Conservation (phyloP, 306 rosid genomes). For the Hippophae rhamnoides region DNA sequence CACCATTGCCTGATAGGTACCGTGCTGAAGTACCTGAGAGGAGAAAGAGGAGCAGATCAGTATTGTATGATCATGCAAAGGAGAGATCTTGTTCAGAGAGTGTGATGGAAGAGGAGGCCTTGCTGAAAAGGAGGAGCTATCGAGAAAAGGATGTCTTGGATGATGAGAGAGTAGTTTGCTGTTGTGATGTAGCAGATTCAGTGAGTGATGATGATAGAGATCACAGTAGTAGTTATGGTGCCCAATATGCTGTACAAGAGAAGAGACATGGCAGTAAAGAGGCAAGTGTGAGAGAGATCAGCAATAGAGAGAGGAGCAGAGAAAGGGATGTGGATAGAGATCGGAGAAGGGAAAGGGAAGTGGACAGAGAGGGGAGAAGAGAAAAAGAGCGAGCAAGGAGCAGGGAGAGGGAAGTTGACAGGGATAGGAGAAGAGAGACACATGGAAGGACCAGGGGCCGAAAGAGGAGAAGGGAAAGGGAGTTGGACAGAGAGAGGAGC, state of each 20-base stretch:
- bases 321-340: slow-evolving; percentile 27
- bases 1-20: slow-evolving; percentile 31
- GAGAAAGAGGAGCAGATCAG: slow-evolving; percentile 62
- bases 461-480: slow-evolving; percentile 41
- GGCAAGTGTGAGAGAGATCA: slow-evolving; percentile 24
- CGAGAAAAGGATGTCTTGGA: slow-evolving; percentile 26
- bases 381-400: slow-evolving; percentile 47
- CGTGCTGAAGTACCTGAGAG: slow-evolving; percentile 15
- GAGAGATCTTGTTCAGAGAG: slow-evolving; percentile 51
- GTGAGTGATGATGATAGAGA: slow-evolving; percentile 45
- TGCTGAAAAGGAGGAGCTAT: slow-evolving; percentile 34
- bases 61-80: slow-evolving; percentile 44
- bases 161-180: slow-evolving; percentile 31
- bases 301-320: slow-evolving; percentile 30
- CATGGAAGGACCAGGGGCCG: slow-evolving; percentile 15
- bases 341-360: slow-evolving; percentile 38
- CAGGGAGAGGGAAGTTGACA: slow-evolving; percentile 39
- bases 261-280: slow-evolving; percentile 22
- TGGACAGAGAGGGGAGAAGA: slow-evolving; percentile 21
- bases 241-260: slow-evolving; percentile 13
- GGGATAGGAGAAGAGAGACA: slow-evolving; percentile 46
- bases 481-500: slow-evolving; percentile 37
- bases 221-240: slow-evolving; percentile 16
- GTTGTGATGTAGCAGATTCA: slow-evolving; percentile 22
- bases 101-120: slow-evolving; percentile 51